Percentiles rank a stretch among this genome's conserved stretches.
Conservation (phyloP, 441 rosid genomes). For the Macaranga tanarius region DNA sequence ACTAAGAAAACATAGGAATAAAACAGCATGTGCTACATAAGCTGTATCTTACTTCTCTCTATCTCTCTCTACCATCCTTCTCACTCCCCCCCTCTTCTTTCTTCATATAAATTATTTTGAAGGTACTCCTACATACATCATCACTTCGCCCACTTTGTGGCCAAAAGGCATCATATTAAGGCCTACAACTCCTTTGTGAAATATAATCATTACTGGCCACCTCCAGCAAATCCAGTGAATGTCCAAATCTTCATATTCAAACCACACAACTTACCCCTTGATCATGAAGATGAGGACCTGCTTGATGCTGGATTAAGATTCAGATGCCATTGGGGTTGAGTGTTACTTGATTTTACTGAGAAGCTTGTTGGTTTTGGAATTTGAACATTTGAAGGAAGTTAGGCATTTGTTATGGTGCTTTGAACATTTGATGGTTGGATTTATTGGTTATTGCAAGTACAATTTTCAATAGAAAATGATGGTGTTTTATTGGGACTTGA, state of each 20-base stretch:
- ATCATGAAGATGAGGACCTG: background rate
- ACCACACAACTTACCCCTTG: background rate
- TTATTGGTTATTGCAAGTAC: background rate
- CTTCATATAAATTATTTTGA: too few relatives aligned
- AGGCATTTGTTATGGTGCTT: background rate
- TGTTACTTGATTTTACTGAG: background rate
- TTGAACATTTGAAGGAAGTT: background rate
- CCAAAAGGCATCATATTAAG: background rate
- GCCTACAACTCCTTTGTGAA: background rate
- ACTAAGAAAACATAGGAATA: background rate
- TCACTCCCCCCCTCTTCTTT: background rate
- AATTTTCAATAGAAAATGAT: background rate
- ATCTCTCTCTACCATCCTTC: background rate
- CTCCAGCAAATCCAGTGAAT: background rate
- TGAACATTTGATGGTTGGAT: background rate
- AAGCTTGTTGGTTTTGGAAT: background rate
- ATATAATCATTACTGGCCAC: background rate
- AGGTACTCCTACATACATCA: too few relatives aligned
- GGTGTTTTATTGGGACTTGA: constrained; percentile 1
- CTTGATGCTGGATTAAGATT: background rate
- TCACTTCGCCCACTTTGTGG: background rate
- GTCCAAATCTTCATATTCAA: background rate
- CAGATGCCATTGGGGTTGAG: background rate
- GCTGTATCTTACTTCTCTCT: too few relatives aligned
- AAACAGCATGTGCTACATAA: background rate